Evolutionary conservation across 768 basidiomycete species (phyloP).

Genomic region (Xanthoconium stramineum): DNA sequence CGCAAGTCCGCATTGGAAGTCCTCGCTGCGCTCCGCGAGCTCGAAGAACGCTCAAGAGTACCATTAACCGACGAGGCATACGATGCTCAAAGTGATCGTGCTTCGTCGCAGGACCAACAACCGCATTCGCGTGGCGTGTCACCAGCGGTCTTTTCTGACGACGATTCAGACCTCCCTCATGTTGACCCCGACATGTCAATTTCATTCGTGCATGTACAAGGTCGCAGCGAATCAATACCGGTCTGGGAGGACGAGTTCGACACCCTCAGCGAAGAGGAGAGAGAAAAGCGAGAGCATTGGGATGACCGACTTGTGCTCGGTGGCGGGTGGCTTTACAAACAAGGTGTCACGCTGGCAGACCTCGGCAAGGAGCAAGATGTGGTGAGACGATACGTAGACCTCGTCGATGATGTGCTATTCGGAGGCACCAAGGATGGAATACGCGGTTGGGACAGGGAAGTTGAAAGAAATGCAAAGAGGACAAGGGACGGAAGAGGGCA

Average conservation of each 20-base stretch:
- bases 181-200: slow-evolving; percentile 61
- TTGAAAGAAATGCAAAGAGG: slow-evolving; percentile 44
- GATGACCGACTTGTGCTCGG: slow-evolving; percentile 78
- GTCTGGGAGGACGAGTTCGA: slow-evolving; percentile 80
- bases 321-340: slow-evolving; percentile 79
- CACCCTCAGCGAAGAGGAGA: slow-evolving; percentile 45
- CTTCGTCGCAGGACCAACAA: slow-evolving; percentile 37
- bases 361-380: slow-evolving; percentile 55
- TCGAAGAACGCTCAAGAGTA: slow-evolving; percentile 77
- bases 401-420: slow-evolving; percentile 81
- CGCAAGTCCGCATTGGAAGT: slow-evolving; percentile 82
- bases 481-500: slow-evolving; percentile 38
- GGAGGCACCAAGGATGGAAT: slow-evolving; percentile 49
- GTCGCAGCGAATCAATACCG: slow-evolving; percentile 59
- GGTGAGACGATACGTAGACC: slow-evolving; percentile 62
- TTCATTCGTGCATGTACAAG: slow-evolving; percentile 69
- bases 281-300: slow-evolving; percentile 69
- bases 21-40: slow-evolving; percentile 67
- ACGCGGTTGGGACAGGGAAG: slow-evolving; percentile 47
- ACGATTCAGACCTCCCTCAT: slow-evolving; percentile 28
- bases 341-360: slow-evolving; percentile 54
- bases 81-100: slow-evolving; percentile 73
- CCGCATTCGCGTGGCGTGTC: slow-evolving; percentile 43
- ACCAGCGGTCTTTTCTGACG: slow-evolving; percentile 41
- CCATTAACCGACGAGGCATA: slow-evolving; percentile 81